Percentiles rank a stretch among this genome's conserved stretches.
phyloP scores from a whole-genome alignment of 148 eudicot genomes.

The Nyssa sinensis region DNA sequence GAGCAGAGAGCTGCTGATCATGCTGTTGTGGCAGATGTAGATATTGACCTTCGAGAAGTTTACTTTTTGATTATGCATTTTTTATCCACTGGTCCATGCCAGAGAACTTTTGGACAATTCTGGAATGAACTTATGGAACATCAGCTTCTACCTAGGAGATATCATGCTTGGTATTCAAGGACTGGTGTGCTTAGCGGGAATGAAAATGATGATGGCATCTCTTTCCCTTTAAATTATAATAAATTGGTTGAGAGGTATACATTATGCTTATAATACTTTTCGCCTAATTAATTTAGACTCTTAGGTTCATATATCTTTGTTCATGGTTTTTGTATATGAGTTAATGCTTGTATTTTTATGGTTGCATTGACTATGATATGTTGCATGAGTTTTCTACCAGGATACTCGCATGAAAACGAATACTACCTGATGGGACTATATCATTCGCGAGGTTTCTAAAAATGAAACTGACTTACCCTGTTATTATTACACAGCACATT shows the following conservation, averaged over 20 bases:
- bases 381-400: not conserved
- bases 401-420: not conserved
- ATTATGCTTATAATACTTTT: not conserved
- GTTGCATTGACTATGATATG: not conserved
- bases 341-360: not conserved
- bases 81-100: conserved; percentile 86
- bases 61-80: conserved; percentile 88
- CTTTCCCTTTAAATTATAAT: conserved; percentile 70
- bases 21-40: conserved; percentile 50
- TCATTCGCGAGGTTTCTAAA: not conserved
- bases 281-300: conserved; percentile 2
- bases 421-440: not conserved
- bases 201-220: conserved; percentile 64
- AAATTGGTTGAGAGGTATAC: conserved; percentile 57
- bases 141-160: conserved; percentile 91
- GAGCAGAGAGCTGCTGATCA: conserved; percentile 33
- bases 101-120: conserved; percentile 57
- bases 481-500: not conserved
- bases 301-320: not conserved
- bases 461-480: not conserved
- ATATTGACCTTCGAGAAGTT: conserved; percentile 80
- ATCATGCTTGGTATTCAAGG: conserved; percentile 94
- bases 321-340: not conserved
- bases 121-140: conserved; percentile 75
- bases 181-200: conserved; percentile 47